A percentile compares a stretch with the other conserved stretches of the same genome.
These are phyloP conservation scores for Pleurotus cornucopiae DNA, from an alignment of 768 basidiomycete species.

Conservation along the genomic window DNA sequence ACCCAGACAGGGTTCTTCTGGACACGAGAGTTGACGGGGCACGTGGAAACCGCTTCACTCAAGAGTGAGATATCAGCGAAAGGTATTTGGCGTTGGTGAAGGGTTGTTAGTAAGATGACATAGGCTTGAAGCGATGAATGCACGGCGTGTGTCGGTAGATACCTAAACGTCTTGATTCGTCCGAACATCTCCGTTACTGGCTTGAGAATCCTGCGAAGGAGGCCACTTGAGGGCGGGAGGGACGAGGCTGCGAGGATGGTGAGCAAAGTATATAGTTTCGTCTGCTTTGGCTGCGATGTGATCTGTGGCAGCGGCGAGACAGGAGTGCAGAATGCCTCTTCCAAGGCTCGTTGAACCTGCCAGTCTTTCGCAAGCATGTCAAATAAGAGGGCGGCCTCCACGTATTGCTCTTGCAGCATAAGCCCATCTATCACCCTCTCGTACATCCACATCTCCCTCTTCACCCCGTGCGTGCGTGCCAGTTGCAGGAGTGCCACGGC, in stretches of 20 bases:
- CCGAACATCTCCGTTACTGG: too few species aligned
- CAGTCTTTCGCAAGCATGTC: slow-evolving; percentile 3
- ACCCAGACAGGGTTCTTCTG: background rate
- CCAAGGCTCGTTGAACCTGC: background rate
- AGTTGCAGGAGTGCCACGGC: background rate
- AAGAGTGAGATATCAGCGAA: background rate
- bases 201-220: too few species aligned
- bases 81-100: background rate
- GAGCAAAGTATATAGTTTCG: background rate
- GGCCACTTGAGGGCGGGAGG: too few species aligned
- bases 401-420: background rate
- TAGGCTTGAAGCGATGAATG: background rate
- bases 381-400: background rate
- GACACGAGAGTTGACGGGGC: background rate
- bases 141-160: background rate
- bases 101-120: background rate
- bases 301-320: background rate
- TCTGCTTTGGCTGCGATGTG: background rate
- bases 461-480: background rate
- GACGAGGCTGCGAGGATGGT: too few species aligned
- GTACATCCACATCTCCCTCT: slow-evolving; percentile 6
- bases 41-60: background rate
- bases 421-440: background rate
- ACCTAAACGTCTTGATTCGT: too few species aligned
- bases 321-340: background rate